Evolutionary conservation across 306 rosid species (phyloP).

Genomic region (Gastrolobium bilobum): DNA sequence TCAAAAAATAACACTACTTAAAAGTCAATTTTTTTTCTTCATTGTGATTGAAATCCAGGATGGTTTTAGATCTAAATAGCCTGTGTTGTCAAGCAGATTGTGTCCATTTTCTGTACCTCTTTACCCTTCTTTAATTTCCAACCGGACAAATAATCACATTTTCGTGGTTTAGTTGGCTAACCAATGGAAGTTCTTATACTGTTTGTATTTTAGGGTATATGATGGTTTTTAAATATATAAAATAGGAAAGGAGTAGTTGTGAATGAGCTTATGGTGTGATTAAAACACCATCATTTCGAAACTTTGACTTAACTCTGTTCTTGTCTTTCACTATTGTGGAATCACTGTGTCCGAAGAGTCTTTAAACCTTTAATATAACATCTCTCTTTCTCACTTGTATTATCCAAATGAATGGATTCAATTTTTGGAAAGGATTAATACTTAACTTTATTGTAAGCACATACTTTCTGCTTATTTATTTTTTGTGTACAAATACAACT

Average conservation of each 20-base stretch:
- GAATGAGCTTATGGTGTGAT: background rate
- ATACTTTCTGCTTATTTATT: background rate
- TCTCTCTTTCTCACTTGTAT: conserved; percentile 18
- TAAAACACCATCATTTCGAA: background rate
- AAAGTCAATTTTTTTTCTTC: conserved; percentile 1
- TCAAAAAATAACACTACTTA: background rate
- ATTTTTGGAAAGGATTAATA: background rate
- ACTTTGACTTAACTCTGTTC: background rate
- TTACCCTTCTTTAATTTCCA: background rate
- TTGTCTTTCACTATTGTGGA: conserved; percentile 20
- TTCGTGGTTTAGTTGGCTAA: background rate
- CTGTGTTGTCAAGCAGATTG: background rate
- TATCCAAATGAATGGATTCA: background rate
- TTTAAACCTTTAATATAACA: background rate
- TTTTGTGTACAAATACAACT: background rate
- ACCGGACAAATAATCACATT: background rate
- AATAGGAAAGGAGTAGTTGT: background rate
- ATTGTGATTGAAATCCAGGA: background rate
- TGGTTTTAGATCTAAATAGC: conserved; percentile 14
- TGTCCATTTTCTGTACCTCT: conserved; percentile 1
- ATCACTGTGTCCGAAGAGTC: background rate
- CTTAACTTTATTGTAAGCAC: background rate
- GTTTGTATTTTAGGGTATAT: background rate
- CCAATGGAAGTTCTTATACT: conserved; percentile 10
- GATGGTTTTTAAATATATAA: background rate